Evolutionary conservation across 179 eudicot genomes (phyloP), one percentile per base, ranked within the genome.

Genomic region (Camellia oleifera): DNA sequence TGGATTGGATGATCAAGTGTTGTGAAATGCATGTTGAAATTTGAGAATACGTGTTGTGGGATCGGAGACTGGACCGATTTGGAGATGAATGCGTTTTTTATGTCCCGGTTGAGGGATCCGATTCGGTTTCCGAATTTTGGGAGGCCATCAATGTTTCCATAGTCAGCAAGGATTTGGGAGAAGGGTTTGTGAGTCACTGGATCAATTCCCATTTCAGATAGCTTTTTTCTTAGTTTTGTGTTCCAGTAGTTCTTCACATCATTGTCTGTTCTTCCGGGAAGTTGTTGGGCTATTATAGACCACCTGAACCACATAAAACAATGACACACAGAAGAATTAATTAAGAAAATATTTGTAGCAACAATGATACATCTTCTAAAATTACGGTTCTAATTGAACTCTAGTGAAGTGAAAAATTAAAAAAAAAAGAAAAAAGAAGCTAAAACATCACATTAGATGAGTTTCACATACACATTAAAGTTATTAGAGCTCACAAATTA

Each of bases 151-250:
- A 93, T 90, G 89, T 80, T 92, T 13, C 91, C 91, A 78, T 92
- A 93, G 40, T 92, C 97, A 0, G 94, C 89, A 7, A 94, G 92
- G 87, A 94, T 88, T 85, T 94, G 93, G 74, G 95, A 91, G 90
- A 92, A 94, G 45, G 95, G 98, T 78, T 82, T 92, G 77, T 94
- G 98, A 1, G 97, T 94, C 26, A 94, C 89, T 0, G 91, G 98
- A 80, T 94, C 98, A 65, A 94, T 91, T 18, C 98, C 97, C 89
- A 82, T 90, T 18, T 90, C 87, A 5, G 83, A 77, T 1, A 94
- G 92, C 84, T 88, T 91, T 86, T 94, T 94, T 70, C 82, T 89
- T 46, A 91, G 76, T 75, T 89, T 93, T 0, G 92, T 85, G 87
- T 94, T 94, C 98, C 98, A 94, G 42, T 86, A 76, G 74, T 83